phyloP scores from a whole-genome alignment of 768 basidiomycete genomes.

The Lentinula sp. region DNA sequence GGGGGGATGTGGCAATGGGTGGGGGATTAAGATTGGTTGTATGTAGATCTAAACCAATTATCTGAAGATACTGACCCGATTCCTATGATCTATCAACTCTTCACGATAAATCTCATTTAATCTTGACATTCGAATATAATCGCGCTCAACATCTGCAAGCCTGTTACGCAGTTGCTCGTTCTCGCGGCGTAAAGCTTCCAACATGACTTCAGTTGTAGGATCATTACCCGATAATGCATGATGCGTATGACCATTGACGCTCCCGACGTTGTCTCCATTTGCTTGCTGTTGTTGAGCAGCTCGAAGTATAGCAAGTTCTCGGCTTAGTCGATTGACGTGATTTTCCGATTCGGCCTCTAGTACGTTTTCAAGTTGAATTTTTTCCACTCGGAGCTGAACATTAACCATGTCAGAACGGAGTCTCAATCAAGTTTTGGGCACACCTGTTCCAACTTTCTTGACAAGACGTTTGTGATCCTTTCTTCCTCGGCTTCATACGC shows the following conservation, averaged over 20 bases:
- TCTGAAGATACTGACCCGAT: constrained; percentile 49
- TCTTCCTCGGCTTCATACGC: constrained; percentile 90
- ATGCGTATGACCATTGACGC: constrained; percentile 6
- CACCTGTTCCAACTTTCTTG: constrained; percentile 81
- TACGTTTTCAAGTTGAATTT: constrained; percentile 74
- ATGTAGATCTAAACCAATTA: neutral
- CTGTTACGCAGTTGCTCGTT: constrained; percentile 68
- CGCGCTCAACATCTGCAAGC: constrained; percentile 69
- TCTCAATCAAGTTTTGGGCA: constrained; percentile 6
- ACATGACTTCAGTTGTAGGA: constrained; percentile 50
- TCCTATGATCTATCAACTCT: constrained; percentile 73
- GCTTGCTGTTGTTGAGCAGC: constrained; percentile 50
- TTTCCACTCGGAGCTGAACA: constrained; percentile 72
- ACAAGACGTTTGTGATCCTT: constrained; percentile 77
- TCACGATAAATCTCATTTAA: constrained; percentile 82
- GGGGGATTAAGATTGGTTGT: too few species aligned
- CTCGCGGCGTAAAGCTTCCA: constrained; percentile 73
- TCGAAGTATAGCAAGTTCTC: constrained; percentile 64
- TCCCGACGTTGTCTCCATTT: constrained; percentile 17
- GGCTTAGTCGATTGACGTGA: constrained; percentile 70
- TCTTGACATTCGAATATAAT: constrained; percentile 66
- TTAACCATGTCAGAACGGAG: neutral
- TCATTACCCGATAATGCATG: constrained; percentile 32
- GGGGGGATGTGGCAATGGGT: constrained; percentile 6
- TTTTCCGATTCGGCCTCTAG: constrained; percentile 84